Conservation (phyloP, 345 rosid species). For the Ricinus communis region DNA sequence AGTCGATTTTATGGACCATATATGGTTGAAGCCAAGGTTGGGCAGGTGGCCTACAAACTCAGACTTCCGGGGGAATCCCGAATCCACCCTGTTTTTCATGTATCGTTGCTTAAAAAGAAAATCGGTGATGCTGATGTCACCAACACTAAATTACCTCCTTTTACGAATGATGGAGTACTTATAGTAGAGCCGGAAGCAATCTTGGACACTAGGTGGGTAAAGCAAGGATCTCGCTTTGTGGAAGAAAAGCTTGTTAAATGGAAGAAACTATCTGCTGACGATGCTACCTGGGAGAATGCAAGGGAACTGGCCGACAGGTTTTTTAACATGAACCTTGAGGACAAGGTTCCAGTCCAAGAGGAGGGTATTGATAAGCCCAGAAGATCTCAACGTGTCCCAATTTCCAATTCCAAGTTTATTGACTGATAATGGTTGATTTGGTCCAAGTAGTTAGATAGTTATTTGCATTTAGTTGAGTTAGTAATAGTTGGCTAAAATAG, state of each 20-base stretch:
- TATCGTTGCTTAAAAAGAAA: not conserved
- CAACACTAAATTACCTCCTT: not conserved
- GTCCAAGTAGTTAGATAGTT: too few species aligned
- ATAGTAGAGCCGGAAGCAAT: rapidly evolving
- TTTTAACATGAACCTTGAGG: not conserved
- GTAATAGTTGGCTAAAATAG: too few species aligned
- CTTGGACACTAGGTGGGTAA: not conserved
- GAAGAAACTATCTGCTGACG: not conserved
- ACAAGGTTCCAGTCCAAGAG: not conserved
- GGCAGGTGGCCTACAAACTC: not conserved
- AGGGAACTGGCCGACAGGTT: not conserved
- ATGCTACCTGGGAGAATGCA: not conserved
- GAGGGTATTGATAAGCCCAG: not conserved
- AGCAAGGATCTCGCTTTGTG: not conserved
- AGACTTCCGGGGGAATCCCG: not conserved
- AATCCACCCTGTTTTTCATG: not conserved
- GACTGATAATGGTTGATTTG: too few species aligned
- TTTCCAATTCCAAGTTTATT: not conserved
- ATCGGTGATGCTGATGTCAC: not conserved
- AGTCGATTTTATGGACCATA: not conserved
- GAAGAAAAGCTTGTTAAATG: not conserved
- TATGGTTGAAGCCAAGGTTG: not conserved
- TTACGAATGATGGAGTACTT: rapidly evolving
- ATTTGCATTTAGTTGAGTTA: too few species aligned
- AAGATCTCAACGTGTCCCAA: not conserved